These are phyloP conservation scores for Pestalotiopsis sp. DNA, from an alignment of 2,329 filamentous ascomycete genomes.

Conservation along the genomic window DNA sequence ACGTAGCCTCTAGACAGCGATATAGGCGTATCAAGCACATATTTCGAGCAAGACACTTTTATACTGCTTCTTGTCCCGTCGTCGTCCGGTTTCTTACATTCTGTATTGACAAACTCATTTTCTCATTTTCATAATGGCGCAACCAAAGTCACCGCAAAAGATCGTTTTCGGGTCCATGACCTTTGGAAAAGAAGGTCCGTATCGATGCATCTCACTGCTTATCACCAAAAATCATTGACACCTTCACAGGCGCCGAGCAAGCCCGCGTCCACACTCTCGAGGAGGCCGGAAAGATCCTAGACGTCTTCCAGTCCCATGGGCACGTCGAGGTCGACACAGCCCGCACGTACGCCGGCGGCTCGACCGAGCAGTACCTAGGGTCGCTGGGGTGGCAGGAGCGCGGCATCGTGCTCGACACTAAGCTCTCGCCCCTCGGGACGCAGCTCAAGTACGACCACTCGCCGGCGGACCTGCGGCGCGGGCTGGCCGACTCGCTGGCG, in stretches of 20 bases:
- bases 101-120: neutral
- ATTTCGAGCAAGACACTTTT: neutral
- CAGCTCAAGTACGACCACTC: conserved; percentile 4
- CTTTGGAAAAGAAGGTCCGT: conserved; percentile 2
- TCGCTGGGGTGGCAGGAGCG: conserved; percentile 10
- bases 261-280: neutral
- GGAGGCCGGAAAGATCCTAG: neutral
- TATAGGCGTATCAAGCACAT: neutral
- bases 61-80: neutral
- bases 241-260: neutral
- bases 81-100: neutral
- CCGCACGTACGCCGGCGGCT: conserved; percentile 18
- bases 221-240: neutral
- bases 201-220: neutral
- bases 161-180: conserved; percentile 11
- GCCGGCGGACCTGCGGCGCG: conserved; percentile 3
- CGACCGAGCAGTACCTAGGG: conserved; percentile 23
- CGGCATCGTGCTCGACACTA: conserved; percentile 26
- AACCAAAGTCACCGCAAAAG: neutral
- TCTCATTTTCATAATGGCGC: neutral
- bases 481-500: conserved; percentile 7
- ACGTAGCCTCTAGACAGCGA: neutral
- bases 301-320: conserved; percentile 4
- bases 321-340: conserved; percentile 22
- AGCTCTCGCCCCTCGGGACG: conserved; percentile 13